Evolutionary conservation across 352 stramenopile genomes (phyloP).

Genomic region (Globisporangium takayamanum): DNA sequence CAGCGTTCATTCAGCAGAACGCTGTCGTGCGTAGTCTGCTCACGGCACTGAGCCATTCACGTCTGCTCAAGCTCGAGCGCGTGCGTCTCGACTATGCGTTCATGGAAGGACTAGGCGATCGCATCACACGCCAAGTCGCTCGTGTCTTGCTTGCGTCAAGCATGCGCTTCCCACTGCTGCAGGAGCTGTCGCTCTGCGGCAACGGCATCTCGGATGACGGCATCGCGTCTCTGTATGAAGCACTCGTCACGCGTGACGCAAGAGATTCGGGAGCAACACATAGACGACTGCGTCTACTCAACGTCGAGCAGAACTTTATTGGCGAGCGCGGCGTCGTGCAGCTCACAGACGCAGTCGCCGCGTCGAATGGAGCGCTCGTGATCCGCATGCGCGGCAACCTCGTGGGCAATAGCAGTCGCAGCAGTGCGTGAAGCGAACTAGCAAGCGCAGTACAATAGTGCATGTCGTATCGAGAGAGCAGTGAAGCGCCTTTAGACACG

Average conservation of each 20-base stretch:
- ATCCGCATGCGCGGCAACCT: constrained; percentile 36
- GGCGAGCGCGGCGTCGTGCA: constrained; percentile 39
- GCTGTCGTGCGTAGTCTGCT: constrained; percentile 32
- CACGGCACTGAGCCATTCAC: constrained; percentile 15
- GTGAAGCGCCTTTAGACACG: no score
- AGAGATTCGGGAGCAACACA: not conserved
- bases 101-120: constrained; percentile 42
- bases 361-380: constrained; percentile 15
- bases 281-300: constrained; percentile 6
- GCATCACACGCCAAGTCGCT: constrained; percentile 36
- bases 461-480: not conserved
- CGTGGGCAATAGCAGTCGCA: not conserved
- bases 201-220: constrained; percentile 58
- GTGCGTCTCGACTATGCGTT: constrained; percentile 41
- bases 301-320: constrained; percentile 54
- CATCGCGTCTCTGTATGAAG: constrained; percentile 28
- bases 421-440: not conserved
- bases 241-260: constrained; percentile 5
- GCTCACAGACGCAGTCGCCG: constrained; percentile 29
- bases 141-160: constrained; percentile 20
- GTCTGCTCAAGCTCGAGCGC: constrained; percentile 22
- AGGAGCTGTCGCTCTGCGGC: constrained; percentile 30
- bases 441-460: not conserved
- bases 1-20: constrained; percentile 27
- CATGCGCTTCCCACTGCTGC: constrained; percentile 25